These are phyloP conservation scores for Leptographium galeiforme DNA, from an alignment of 2,329 filamentous ascomycete species.

Conservation along the genomic window DNA sequence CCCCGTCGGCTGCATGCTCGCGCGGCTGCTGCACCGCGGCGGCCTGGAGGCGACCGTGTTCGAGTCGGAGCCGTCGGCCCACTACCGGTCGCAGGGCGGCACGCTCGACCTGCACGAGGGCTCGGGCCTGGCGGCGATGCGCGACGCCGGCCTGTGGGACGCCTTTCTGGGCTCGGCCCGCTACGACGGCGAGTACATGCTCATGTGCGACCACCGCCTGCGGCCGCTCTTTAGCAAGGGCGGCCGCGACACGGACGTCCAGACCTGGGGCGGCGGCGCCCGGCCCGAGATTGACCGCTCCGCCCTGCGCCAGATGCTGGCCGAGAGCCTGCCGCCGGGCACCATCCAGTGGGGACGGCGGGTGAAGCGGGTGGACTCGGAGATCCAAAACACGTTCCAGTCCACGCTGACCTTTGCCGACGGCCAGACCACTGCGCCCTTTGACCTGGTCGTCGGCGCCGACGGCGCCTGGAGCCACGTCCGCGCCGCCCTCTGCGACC, in stretches of 20 bases:
- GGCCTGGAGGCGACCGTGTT: constrained; percentile 34
- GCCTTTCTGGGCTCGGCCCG: constrained; percentile 36
- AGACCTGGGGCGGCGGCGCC: constrained; percentile 13
- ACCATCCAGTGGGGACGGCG: constrained; percentile 32
- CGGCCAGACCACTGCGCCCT: constrained; percentile 18
- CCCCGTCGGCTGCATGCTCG: constrained; percentile 35
- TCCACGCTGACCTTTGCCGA: constrained; percentile 27
- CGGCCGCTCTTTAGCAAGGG: constrained; percentile 20
- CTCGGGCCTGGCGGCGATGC: constrained; percentile 36
- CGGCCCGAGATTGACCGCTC: constrained; percentile 41
- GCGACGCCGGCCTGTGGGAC: constrained; percentile 33
- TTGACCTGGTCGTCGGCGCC: constrained; percentile 23
- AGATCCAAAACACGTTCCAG: too few species aligned
- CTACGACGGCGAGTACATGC: constrained; percentile 36
- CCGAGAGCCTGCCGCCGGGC: constrained; percentile 28
- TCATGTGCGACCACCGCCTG: constrained; percentile 29
- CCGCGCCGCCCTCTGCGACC: constrained; percentile 19
- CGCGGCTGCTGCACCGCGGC: constrained; percentile 34
- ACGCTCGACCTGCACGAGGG: constrained; percentile 39
- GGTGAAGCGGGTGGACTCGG: too few species aligned
- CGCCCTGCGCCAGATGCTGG: constrained; percentile 28
- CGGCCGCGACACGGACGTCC: constrained; percentile 14
- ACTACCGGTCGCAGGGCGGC: constrained; percentile 35
- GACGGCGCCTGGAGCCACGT: constrained; percentile 26
- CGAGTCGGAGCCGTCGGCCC: constrained; percentile 30